These are phyloP conservation scores for Magnolia officinalis DNA, from an alignment of 164 flowering plant genomes.

Conservation along the genomic window DNA sequence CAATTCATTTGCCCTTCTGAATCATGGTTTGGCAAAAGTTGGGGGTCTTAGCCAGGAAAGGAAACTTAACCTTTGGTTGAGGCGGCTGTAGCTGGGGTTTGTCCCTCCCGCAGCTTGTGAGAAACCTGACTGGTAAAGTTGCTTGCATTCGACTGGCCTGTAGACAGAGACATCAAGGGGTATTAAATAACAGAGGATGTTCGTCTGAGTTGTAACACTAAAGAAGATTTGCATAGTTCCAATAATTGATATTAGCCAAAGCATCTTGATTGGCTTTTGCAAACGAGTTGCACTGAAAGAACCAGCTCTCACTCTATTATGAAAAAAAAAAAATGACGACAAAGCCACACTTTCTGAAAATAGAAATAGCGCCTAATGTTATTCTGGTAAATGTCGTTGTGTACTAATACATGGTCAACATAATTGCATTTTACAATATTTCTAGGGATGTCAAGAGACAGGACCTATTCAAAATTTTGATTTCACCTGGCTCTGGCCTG, in stretches of 20 bases:
- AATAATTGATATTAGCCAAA: not conserved
- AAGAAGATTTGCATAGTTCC: not conserved
- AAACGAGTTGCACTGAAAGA: not conserved
- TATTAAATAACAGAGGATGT: not conserved
- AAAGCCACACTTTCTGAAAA: not conserved
- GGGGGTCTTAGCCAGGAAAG: not conserved
- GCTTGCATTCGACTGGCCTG: constrained; percentile 47
- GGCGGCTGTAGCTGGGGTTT: constrained; percentile 36
- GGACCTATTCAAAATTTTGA: not conserved
- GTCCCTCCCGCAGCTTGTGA: constrained; percentile 44
- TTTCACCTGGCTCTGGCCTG: not conserved
- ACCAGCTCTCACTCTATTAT: not conserved
- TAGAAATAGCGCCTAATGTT: not conserved
- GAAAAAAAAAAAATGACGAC: too few relatives aligned
- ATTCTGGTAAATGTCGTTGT: too few relatives aligned
- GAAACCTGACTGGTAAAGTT: constrained; percentile 29
- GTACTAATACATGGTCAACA: not conserved
- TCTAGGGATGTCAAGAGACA: not conserved
- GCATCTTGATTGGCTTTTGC: not conserved
- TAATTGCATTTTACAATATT: not conserved
- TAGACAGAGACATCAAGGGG: constrained; percentile 8
- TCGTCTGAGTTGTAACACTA: not conserved
- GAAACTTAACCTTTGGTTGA: constrained; percentile 53
- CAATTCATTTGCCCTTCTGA: not conserved
- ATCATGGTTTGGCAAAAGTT: not conserved